These are phyloP conservation scores for Gossypium trilobum DNA, from an alignment of 441 rosid species.

Conservation along the genomic window DNA sequence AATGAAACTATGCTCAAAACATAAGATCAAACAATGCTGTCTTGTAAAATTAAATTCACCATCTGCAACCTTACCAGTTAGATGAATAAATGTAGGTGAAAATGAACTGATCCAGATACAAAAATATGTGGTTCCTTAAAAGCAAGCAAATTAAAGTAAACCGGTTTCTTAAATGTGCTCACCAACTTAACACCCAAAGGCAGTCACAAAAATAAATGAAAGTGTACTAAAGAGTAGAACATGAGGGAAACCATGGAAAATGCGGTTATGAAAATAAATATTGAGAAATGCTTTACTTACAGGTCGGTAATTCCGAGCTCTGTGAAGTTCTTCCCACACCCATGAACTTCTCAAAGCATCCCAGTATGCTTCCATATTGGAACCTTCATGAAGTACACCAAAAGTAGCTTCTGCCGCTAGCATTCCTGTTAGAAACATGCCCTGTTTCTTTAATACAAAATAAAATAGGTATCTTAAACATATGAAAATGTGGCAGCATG, in stretches of 20 bases:
- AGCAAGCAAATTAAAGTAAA: background rate
- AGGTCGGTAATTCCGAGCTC: conserved; percentile 80
- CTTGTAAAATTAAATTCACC: conserved; percentile 1
- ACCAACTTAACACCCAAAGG: background rate
- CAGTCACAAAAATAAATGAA: background rate
- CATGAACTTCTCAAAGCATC: conserved; percentile 59
- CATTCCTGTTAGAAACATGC: conserved; percentile 53
- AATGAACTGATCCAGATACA: background rate
- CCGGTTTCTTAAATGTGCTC: background rate
- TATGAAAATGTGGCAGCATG: background rate
- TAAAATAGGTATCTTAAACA: background rate
- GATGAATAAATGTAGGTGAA: background rate
- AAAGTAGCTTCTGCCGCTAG: conserved; percentile 89
- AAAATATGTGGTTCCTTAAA: background rate
- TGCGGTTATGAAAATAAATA: conserved; percentile 4
- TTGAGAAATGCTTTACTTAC: conserved; percentile 34
- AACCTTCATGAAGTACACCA: conserved; percentile 48
- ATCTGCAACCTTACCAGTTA: background rate
- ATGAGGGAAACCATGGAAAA: background rate
- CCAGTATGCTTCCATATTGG: conserved; percentile 67
- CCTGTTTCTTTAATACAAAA: background rate
- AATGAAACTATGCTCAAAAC: conserved; percentile 14
- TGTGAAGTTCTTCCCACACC: conserved; percentile 88
- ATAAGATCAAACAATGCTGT: conserved; percentile 1
- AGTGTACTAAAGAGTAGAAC: background rate